Base-by-base conservation (phyloP, 2,329 filamentous ascomycete species). In the Talaromyces piceae region DNA sequence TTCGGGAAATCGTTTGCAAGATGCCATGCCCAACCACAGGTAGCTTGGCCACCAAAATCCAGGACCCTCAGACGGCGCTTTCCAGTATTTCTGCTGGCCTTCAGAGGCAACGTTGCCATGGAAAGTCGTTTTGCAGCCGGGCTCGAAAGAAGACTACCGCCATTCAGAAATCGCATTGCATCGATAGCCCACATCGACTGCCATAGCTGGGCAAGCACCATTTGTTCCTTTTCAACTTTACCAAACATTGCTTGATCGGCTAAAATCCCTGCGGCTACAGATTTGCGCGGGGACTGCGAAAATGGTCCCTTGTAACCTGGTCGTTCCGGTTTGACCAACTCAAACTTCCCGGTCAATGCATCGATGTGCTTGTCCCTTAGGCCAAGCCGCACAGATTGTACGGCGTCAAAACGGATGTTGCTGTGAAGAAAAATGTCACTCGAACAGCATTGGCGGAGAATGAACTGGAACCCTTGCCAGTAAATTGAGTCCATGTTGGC, bases 21-120 rank as follows among this genome's bases (percentile, higher is more conserved):
- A 64, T 93, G 84, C 93, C 93, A 98, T 20, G 88, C 91, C 93
- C 93, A 98, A 68, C 95, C 90, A 64, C 89, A 91, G 12, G 87
- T 82, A 0, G 86, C 78, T 64, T 91, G 84, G 41, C 91, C 91
- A 45, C 88, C 90, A 28, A 96, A 82, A 64, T 97, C 91, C 23
- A 97, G 79, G 52, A 96, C 85, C 28, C 86, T 77, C 3, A 83
- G 73, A 22, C 83, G 78, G 52, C 66, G 65, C 55, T 57, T 65
- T 45, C 64, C 72, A 27, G 64, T 53, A 25, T 58, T 62, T 49
- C 61, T 46, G 16, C 60, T 52, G 25, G 56, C 51, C 41, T 59
- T 49, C 23, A 59, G 45, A n/a, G 58, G 53, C 48, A 61, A 41
- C 22, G 54, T 57, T 20, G 64, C 56, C 54, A 62, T 61, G n/a